Percentiles rank a stretch among this genome's conserved stretches.
Evolutionary conservation across 768 basidiomycete species (phyloP).

Genomic region (Dacryopinax primogenitus): DNA sequence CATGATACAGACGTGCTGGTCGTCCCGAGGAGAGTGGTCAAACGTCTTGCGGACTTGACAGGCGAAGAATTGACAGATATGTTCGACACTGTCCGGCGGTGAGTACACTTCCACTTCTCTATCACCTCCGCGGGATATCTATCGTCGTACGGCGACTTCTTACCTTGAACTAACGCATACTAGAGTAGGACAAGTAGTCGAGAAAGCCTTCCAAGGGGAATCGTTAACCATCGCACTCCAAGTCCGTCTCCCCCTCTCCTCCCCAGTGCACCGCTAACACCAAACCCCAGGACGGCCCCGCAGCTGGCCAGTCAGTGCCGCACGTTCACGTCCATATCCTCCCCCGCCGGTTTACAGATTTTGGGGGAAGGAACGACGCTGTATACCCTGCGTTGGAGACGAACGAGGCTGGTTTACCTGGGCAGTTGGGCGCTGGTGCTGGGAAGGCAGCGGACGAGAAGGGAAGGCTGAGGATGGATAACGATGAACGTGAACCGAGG

Average conservation of each 20-base stretch:
- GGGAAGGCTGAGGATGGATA: conserved; percentile 44
- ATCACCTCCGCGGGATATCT: neutral
- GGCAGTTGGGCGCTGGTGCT: neutral
- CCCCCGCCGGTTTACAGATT: conserved; percentile 52
- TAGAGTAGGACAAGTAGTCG: conserved; percentile 62
- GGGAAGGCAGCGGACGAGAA: neutral
- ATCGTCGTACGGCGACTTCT: too few species aligned
- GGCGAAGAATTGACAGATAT: conserved; percentile 59
- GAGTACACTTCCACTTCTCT: neutral
- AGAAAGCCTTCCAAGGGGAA: conserved; percentile 70
- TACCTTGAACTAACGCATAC: neutral
- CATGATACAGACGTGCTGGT: conserved; percentile 40
- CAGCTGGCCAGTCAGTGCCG: conserved; percentile 72
- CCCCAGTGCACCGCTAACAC: neutral
- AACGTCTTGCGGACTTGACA: conserved; percentile 38
- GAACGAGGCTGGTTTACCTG: conserved; percentile 33
- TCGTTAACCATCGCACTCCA: conserved; percentile 82
- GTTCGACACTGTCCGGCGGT: conserved; percentile 60
- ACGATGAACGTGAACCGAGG: conserved; percentile 51
- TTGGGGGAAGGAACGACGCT: conserved; percentile 29
- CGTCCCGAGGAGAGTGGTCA: conserved; percentile 38
- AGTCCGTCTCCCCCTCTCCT: conserved; percentile 32
- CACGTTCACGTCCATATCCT: conserved; percentile 96
- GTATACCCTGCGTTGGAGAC: conserved; percentile 62
- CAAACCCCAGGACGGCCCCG: conserved; percentile 60